A percentile compares a stretch with the other conserved stretches of the same genome.
Evolutionary conservation across 2,329 filamentous ascomycete genomes (phyloP).

Genomic region (Torrubiella hemipterigena): DNA sequence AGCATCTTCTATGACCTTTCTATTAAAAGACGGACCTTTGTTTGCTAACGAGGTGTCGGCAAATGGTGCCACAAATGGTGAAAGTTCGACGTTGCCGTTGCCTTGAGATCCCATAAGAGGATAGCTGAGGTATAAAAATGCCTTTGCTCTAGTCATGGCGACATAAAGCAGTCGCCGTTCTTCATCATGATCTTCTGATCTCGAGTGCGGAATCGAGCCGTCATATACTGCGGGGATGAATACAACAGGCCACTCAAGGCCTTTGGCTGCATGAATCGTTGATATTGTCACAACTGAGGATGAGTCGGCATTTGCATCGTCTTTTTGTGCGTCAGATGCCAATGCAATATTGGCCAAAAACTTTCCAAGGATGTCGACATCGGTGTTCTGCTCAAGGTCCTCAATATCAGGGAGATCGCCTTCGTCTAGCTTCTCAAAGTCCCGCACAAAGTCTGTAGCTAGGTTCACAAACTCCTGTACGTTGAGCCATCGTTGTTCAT

Average conservation of each 20-base stretch:
- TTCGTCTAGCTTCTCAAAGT: conserved; percentile 30
- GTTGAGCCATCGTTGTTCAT: conserved; percentile 75
- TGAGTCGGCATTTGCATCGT: conserved; percentile 42
- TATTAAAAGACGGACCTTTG: conserved; percentile 59
- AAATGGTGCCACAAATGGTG: conserved; percentile 54
- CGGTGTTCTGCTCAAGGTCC: conserved; percentile 55
- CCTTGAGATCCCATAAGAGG: conserved; percentile 55
- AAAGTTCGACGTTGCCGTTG: conserved; percentile 49
- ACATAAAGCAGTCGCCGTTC: conserved; percentile 86
- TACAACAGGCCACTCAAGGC: conserved; percentile 90
- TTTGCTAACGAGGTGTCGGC: conserved; percentile 30
- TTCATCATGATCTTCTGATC: conserved; percentile 76
- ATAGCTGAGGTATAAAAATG: conserved; percentile 73
- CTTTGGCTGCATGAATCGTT: conserved; percentile 93
- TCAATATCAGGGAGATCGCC: conserved; percentile 57
- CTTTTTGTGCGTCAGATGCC: conserved; percentile 64
- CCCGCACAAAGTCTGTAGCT: conserved; percentile 56
- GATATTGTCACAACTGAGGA: conserved; percentile 72
- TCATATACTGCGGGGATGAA: conserved; percentile 86
- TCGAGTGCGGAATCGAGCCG: conserved; percentile 80
- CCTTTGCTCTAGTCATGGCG: conserved; percentile 89
- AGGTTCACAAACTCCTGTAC: conserved; percentile 78
- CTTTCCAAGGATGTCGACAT: conserved; percentile 51
- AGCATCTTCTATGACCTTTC: conserved; percentile 49
- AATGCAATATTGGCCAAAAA: conserved; percentile 87